These are phyloP conservation scores for Suillus brevipes DNA, from an alignment of 768 basidiomycete genomes.

Conservation along the genomic window DNA sequence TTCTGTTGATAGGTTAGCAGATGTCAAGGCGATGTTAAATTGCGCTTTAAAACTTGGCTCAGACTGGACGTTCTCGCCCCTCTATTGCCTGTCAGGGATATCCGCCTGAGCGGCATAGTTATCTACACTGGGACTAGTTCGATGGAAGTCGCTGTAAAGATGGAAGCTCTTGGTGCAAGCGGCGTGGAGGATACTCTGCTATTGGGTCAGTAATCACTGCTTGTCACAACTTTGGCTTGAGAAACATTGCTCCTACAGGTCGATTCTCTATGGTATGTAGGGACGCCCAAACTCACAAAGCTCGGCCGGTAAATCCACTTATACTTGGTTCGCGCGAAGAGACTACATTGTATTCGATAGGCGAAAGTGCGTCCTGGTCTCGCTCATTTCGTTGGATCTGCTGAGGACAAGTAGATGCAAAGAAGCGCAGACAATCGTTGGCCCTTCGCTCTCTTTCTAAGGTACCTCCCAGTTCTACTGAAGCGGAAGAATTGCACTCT, in stretches of 20 bases:
- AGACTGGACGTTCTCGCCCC: constrained; percentile 70
- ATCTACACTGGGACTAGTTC: constrained; percentile 75
- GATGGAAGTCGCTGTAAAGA: constrained; percentile 85
- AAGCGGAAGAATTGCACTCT: constrained; percentile 68
- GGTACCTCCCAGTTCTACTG: constrained; percentile 71
- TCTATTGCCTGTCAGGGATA: constrained; percentile 60
- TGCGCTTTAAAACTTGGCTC: neutral
- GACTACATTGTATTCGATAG: constrained; percentile 58
- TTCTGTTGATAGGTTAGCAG: constrained; percentile 68
- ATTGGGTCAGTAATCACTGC: constrained; percentile 47
- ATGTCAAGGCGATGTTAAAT: neutral
- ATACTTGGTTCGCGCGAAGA: constrained; percentile 63
- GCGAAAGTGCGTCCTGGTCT: constrained; percentile 53
- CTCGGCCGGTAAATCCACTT: constrained; percentile 64
- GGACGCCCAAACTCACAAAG: constrained; percentile 63
- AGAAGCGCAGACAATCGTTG: constrained; percentile 52
- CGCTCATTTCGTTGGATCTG: neutral
- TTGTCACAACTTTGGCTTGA: constrained; percentile 5
- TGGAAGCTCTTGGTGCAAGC: constrained; percentile 61
- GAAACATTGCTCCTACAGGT: constrained; percentile 42
- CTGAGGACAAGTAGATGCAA: constrained; percentile 47
- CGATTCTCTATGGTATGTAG: constrained; percentile 91
- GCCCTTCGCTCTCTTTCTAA: constrained; percentile 63
- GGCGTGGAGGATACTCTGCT: constrained; percentile 57
- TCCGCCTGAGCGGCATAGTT: constrained; percentile 78